Conservation (phyloP, 768 basidiomycete genomes). For the Lenzites betulinus region DNA sequence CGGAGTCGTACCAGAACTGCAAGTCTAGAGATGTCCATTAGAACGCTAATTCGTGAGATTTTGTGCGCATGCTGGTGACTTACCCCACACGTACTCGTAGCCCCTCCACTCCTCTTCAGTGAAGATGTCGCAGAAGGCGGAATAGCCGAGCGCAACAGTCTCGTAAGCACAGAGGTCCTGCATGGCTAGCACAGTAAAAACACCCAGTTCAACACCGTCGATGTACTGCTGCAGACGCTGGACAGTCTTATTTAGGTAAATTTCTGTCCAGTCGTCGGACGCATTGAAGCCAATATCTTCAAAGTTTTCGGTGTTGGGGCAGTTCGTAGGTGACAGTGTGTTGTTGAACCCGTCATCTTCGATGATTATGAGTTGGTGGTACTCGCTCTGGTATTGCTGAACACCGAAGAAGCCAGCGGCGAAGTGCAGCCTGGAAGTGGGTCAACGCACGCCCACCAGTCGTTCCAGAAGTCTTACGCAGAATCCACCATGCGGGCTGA, state of each 20-base stretch:
- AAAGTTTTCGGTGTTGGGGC: slow-evolving; percentile 34
- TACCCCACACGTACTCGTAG: slow-evolving; percentile 44
- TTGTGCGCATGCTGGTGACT: not conserved
- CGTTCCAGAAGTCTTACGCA: slow-evolving; percentile 27
- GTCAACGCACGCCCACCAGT: slow-evolving; percentile 31
- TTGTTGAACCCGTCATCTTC: slow-evolving; percentile 48
- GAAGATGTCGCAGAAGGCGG: slow-evolving; percentile 51
- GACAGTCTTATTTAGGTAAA: slow-evolving; percentile 42
- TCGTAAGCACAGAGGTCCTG: slow-evolving; percentile 44
- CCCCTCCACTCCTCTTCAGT: slow-evolving; percentile 55
- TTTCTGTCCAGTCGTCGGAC: slow-evolving; percentile 38
- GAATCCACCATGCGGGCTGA: slow-evolving; percentile 38
- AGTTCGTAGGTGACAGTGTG: slow-evolving; percentile 43
- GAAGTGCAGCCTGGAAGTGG: slow-evolving; percentile 41
- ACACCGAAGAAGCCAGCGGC: slow-evolving; percentile 53
- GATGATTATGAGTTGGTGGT: slow-evolving; percentile 50
- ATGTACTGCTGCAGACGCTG: slow-evolving; percentile 37
- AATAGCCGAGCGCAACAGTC: slow-evolving; percentile 54
- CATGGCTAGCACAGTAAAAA: slow-evolving; percentile 37
- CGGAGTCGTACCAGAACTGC: slow-evolving; percentile 38
- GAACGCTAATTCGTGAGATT: not conserved
- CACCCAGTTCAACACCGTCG: slow-evolving; percentile 35
- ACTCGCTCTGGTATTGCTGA: slow-evolving; percentile 41
- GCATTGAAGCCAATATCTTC: slow-evolving; percentile 28
- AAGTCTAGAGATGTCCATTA: slow-evolving; percentile 17